A percentile compares a stretch with the other conserved stretches of the same genome.
These are phyloP conservation scores for Dactylellina parvicollis DNA, from an alignment of 2,329 filamentous ascomycete species.

Conservation along the genomic window DNA sequence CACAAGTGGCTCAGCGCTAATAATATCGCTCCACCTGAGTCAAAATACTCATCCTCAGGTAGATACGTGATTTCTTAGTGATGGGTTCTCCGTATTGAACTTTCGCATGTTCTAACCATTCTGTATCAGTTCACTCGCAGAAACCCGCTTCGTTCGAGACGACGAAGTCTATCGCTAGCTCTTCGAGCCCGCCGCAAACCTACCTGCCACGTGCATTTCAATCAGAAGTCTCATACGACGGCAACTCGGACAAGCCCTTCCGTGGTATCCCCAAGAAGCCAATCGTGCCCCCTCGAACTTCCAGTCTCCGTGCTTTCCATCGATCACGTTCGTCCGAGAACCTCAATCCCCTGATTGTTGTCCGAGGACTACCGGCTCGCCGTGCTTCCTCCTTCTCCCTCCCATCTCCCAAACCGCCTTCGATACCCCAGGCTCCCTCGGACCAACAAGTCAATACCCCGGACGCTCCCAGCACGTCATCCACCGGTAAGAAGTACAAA, in stretches of 20 bases:
- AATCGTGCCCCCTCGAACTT: constrained; percentile 26
- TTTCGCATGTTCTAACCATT: no score
- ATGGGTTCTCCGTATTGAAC: not conserved
- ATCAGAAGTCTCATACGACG: constrained; percentile 4
- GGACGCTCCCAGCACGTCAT: not conserved
- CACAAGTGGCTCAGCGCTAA: not conserved
- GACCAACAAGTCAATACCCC: not conserved
- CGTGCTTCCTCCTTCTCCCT: constrained; percentile 37
- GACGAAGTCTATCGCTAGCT: not conserved
- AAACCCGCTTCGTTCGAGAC: not conserved
- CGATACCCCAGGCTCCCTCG: not conserved
- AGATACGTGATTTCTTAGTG: no score
- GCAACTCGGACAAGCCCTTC: constrained; percentile 23
- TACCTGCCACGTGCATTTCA: not conserved
- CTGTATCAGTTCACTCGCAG: not conserved
- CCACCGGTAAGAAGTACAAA: not conserved
- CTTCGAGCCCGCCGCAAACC: not conserved
- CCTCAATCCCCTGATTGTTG: not conserved
- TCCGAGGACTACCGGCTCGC: constrained; percentile 5
- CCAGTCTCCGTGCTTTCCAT: constrained; percentile 32
- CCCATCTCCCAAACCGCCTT: constrained; percentile 1
- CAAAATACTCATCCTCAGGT: not conserved
- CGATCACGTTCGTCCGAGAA: constrained; percentile 40
- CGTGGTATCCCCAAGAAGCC: constrained; percentile 44
- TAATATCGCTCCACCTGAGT: not conserved